Evolutionary conservation across 176 grass and related monocot species (phyloP).

Genomic region (Triticum dicoccoides): DNA sequence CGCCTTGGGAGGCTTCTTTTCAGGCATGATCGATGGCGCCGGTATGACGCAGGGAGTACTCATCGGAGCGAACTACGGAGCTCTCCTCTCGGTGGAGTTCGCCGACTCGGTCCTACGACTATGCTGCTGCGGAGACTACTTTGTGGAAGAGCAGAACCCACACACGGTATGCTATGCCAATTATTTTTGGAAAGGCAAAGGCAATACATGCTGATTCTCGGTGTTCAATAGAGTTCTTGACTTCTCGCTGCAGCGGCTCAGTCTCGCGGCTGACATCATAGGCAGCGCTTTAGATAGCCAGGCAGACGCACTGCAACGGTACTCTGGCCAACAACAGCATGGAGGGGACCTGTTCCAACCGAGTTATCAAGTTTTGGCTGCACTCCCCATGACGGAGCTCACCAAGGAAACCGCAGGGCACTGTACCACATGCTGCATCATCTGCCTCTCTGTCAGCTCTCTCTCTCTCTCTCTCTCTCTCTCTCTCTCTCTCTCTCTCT

Average conservation of each 20-base stretch:
- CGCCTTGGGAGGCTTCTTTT: slow-evolving; percentile 33
- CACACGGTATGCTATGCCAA: slow-evolving; percentile 25
- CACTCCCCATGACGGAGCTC: slow-evolving; percentile 41
- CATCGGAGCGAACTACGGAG: slow-evolving; percentile 37
- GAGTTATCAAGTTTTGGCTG: neutral
- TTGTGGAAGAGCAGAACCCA: slow-evolving; percentile 17
- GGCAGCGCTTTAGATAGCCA: neutral
- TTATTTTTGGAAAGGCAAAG: too few species aligned
- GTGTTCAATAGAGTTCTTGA: neutral
- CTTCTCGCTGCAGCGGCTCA: too few species aligned
- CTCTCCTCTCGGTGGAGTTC: slow-evolving; percentile 40
- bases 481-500: too few species aligned
- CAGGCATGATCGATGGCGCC: slow-evolving; percentile 27
- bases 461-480: too few species aligned
- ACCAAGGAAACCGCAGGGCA: slow-evolving; percentile 7
- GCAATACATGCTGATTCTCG: neutral
- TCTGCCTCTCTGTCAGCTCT: slow-evolving; percentile 38
- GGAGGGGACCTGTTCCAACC: neutral
- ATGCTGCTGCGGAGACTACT: slow-evolving; percentile 19
- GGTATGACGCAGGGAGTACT: slow-evolving; percentile 39
- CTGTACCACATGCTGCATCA: slow-evolving; percentile 33
- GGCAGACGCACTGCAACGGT: neutral
- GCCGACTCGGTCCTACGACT: slow-evolving; percentile 23
- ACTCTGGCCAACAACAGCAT: neutral
- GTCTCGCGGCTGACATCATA: slow-evolving; percentile 31